Percentiles rank a stretch among this genome's conserved stretches.
Conservation (phyloP, 2,329 filamentous ascomycete species). For the Fusarium palustre region DNA sequence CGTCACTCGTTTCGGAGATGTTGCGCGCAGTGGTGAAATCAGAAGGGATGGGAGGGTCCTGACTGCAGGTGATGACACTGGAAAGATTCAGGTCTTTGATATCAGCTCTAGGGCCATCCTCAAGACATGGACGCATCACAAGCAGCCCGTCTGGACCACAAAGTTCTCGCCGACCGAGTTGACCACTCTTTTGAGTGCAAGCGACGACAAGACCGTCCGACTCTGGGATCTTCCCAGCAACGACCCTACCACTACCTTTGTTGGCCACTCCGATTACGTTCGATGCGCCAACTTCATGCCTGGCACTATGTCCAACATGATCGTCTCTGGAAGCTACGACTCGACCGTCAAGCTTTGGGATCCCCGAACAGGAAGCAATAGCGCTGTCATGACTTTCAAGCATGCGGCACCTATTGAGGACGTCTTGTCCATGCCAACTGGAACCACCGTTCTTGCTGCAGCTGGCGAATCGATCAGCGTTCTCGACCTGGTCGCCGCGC, state of each 20-base stretch:
- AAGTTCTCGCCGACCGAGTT: constrained; percentile 91
- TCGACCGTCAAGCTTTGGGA: constrained; percentile 95
- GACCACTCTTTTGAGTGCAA: constrained; percentile 87
- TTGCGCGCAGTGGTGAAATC: constrained; percentile 89
- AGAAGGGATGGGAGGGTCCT: constrained; percentile 89
- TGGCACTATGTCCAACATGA: constrained; percentile 74
- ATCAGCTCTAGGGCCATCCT: constrained; percentile 87
- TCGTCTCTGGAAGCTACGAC: constrained; percentile 95
- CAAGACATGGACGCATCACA: constrained; percentile 94
- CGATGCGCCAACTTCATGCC: constrained; percentile 89
- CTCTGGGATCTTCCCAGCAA: constrained; percentile 93
- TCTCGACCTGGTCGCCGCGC: constrained; percentile 90
- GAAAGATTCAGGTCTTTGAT: constrained; percentile 95
- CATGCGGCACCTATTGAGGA: constrained; percentile 89
- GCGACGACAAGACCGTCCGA: constrained; percentile 91
- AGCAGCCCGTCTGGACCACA: constrained; percentile 92
- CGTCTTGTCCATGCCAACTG: constrained; percentile 87
- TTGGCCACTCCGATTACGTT: constrained; percentile 93
- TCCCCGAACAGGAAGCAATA: constrained; percentile 74
- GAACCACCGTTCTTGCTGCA: constrained; percentile 86
- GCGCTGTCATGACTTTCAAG: constrained; percentile 90
- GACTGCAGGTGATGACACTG: constrained; percentile 90
- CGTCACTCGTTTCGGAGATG: constrained; percentile 92
- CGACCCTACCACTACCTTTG: constrained; percentile 79
- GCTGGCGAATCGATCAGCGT: constrained; percentile 90